A percentile compares a stretch with the other conserved stretches of the same genome.
phyloP scores from a whole-genome alignment of 306 rosid species.

The Cucurbita argyrosperma region DNA sequence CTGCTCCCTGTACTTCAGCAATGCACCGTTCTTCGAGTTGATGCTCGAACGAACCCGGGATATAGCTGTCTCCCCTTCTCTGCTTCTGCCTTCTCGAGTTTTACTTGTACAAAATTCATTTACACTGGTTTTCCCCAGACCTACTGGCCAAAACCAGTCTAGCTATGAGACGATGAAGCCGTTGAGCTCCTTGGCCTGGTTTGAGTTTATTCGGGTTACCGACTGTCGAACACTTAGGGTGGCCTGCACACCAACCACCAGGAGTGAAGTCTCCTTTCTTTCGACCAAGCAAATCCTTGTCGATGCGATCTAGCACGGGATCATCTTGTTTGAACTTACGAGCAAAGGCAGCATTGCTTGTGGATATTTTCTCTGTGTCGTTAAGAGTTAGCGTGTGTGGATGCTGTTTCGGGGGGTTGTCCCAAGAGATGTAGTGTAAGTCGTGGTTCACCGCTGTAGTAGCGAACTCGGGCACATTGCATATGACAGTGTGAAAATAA shows the following conservation, averaged over 20 bases:
- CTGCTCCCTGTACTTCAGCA: neutral
- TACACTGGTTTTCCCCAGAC: conserved; percentile 53
- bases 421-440: conserved; percentile 86
- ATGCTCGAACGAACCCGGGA: neutral
- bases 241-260: conserved; percentile 83
- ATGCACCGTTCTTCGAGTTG: neutral
- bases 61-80: neutral
- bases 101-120: conserved; percentile 18
- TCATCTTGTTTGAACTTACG: conserved; percentile 59
- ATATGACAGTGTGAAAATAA: conserved; percentile 79
- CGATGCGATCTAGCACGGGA: conserved; percentile 46
- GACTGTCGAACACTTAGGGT: conserved; percentile 51
- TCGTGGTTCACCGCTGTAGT: conserved; percentile 61
- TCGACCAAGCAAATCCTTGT: conserved; percentile 34
- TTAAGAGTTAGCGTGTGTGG: conserved; percentile 65
- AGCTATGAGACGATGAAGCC: conserved; percentile 44
- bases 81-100: neutral
- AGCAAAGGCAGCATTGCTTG: conserved; percentile 73
- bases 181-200: conserved; percentile 53
- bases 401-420: conserved; percentile 73
- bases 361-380: conserved; percentile 56
- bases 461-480: conserved; percentile 62
- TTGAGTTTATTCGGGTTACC: conserved; percentile 50
- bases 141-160: conserved; percentile 22
- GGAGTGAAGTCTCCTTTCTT: conserved; percentile 45